Evolutionary conservation across 305 asterid genomes (phyloP).

Genomic region (Rubia occidens): DNA sequence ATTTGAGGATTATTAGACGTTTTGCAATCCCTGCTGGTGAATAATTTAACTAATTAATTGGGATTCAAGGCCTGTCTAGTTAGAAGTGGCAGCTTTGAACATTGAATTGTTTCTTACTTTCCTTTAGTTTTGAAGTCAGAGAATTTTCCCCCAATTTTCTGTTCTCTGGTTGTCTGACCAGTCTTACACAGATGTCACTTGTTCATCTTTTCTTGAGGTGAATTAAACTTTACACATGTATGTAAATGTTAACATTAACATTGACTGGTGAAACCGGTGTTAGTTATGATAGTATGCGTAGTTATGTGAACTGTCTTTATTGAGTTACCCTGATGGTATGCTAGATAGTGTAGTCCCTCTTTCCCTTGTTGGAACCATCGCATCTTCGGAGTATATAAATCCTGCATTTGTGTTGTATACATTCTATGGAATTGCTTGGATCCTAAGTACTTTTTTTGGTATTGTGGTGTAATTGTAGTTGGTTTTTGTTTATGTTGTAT

Average conservation of each 20-base stretch:
- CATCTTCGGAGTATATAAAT: background rate
- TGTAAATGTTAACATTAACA: background rate
- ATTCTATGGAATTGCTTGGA: background rate
- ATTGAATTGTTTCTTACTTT: background rate
- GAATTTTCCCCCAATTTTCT: background rate
- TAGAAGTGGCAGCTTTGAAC: background rate
- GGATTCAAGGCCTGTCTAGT: background rate
- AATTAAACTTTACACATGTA: background rate
- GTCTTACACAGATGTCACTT: background rate
- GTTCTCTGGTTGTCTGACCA: background rate
- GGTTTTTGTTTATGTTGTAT: background rate
- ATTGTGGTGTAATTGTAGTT: background rate
- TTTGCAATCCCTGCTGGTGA: too few relatives aligned
- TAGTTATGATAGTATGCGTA: background rate
- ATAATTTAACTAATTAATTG: background rate
- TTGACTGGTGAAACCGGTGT: background rate
- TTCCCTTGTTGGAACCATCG: background rate
- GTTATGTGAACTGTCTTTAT: background rate
- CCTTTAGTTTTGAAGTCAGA: background rate
- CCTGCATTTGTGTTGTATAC: background rate
- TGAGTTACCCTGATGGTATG: background rate
- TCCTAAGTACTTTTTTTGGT: background rate
- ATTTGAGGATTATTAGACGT: too few relatives aligned
- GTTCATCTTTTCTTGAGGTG: background rate
- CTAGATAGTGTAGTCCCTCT: background rate